These are phyloP conservation scores for Lentinus tigrinus DNA, from an alignment of 768 basidiomycete genomes.

Conservation along the genomic window DNA sequence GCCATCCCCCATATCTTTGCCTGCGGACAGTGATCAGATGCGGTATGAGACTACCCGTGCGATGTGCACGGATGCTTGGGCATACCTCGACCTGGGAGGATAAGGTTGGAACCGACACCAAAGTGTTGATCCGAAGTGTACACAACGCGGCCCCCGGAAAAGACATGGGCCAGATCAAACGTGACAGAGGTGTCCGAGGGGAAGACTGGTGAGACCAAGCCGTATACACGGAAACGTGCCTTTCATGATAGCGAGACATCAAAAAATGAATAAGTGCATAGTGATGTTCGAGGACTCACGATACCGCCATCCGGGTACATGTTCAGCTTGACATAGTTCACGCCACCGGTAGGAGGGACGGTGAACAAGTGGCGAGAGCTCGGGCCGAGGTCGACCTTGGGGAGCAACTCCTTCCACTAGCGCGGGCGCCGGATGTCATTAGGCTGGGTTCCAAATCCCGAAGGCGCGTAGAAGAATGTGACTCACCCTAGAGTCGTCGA, in stretches of 20 bases:
- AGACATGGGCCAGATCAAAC: constrained; percentile 90
- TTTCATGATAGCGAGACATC: constrained; percentile 28
- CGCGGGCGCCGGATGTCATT: not conserved
- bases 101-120: constrained; percentile 86
- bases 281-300: constrained; percentile 44
- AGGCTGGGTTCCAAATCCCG: not conserved
- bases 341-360: constrained; percentile 47
- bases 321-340: constrained; percentile 85
- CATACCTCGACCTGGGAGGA: constrained; percentile 83
- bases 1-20: constrained; percentile 94
- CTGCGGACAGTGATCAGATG: constrained; percentile 25
- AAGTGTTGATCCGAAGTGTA: constrained; percentile 93
- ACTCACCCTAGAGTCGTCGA: constrained; percentile 55
- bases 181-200: constrained; percentile 45
- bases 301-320: constrained; percentile 99
- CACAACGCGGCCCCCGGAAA: constrained; percentile 83
- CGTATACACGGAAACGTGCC: constrained; percentile 94
- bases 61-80: constrained; percentile 1
- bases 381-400: constrained; percentile 75
- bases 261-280: not conserved
- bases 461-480: not conserved
- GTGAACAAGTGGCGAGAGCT: constrained; percentile 87
- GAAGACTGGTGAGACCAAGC: constrained; percentile 65
- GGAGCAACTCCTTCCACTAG: constrained; percentile 82
- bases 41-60: constrained; percentile 1